These are phyloP conservation scores for Cystobasidium sp. DNA, from an alignment of 1,284 basidiomycete species.

Conservation along the genomic window DNA sequence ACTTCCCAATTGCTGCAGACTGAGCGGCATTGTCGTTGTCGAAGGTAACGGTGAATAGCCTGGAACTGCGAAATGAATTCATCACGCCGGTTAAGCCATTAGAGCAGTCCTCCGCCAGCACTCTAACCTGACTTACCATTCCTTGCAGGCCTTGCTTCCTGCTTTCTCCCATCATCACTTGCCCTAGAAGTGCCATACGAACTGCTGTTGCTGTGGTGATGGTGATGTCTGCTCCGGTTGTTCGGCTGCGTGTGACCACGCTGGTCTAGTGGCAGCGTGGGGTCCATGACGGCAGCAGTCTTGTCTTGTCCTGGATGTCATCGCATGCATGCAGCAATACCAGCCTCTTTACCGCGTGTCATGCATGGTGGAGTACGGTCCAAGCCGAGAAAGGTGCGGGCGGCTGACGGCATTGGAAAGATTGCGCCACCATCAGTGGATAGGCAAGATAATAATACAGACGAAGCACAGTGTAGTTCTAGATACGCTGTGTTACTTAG, in stretches of 20 bases:
- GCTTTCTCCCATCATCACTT: neutral
- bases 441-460: too few species aligned
- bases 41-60: conserved; percentile 21
- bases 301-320: neutral
- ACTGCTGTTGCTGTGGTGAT: conserved; percentile 21
- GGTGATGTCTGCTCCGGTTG: neutral
- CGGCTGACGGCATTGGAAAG: too few species aligned
- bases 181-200: neutral
- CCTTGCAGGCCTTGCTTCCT: neutral
- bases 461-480: too few species aligned
- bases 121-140: neutral
- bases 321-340: neutral
- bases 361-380: too few species aligned
- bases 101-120: too few species aligned
- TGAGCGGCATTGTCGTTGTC: conserved; percentile 18
- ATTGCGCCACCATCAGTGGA: too few species aligned
- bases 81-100: neutral
- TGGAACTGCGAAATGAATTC: neutral
- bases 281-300: conserved; percentile 9
- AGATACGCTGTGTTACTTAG: too few species aligned
- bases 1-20: conserved; percentile 28
- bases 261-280: conserved; percentile 9
- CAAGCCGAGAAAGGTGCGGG: too few species aligned
- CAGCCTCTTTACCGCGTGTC: too few species aligned
- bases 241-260: neutral